Conservation (phyloP, 306 rosid genomes). For the Gastrolobium bilobum region DNA sequence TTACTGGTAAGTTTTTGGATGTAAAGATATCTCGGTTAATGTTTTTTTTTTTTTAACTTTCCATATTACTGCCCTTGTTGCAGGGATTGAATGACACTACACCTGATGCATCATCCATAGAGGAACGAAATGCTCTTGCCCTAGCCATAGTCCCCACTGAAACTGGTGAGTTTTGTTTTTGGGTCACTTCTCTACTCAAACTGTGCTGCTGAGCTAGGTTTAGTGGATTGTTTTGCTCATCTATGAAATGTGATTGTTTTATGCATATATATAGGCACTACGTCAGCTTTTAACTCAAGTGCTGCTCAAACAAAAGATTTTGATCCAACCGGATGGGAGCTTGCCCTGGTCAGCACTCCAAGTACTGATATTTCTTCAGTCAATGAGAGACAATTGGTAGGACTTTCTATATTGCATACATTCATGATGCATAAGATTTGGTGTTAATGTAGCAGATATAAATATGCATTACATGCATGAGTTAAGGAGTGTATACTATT, state of each 20-base stretch:
- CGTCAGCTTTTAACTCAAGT: conserved; percentile 73
- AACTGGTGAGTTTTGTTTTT: conserved; percentile 57
- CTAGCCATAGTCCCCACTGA: conserved; percentile 88
- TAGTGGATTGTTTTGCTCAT: conserved; percentile 40
- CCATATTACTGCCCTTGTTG: conserved; percentile 44
- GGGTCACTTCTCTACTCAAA: conserved; percentile 34
- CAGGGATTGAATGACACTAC: conserved; percentile 82
- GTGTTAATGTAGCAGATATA: conserved; percentile 9
- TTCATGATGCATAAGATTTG: conserved; percentile 8
- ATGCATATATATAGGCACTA: conserved; percentile 52
- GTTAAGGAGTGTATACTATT: background rate
- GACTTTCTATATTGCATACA: conserved; percentile 42
- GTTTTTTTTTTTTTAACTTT: conserved; percentile 21
- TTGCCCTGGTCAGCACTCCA: conserved; percentile 93
- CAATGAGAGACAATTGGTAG: conserved; percentile 95
- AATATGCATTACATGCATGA: background rate
- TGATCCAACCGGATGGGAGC: conserved; percentile 99
- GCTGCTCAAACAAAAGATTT: conserved; percentile 70
- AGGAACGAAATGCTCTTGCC: conserved; percentile 94
- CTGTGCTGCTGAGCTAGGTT: conserved; percentile 43
- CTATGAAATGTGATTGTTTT: conserved; percentile 39
- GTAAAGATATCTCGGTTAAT: conserved; percentile 27
- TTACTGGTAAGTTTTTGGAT: conserved; percentile 69
- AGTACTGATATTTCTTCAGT: conserved; percentile 82
- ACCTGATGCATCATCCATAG: conserved; percentile 76